These are phyloP conservation scores for Fagopyrum homotropicum DNA, from an alignment of 148 eudicot species.

Conservation along the genomic window DNA sequence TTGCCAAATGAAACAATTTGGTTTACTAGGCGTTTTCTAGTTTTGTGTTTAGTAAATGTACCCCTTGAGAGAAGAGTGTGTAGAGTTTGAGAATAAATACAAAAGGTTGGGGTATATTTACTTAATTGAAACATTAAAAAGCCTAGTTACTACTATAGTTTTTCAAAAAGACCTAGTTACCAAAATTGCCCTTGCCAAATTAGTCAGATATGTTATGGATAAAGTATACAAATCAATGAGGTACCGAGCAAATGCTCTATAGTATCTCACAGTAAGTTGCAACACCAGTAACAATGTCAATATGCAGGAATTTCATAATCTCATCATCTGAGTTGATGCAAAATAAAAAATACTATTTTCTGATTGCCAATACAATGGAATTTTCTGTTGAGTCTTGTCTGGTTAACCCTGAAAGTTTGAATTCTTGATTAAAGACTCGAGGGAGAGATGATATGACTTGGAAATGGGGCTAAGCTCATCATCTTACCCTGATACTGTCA, in stretches of 20 bases:
- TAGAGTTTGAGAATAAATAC: no score
- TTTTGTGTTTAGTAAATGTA: no score
- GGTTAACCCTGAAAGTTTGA: neutral
- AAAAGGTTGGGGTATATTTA: no score
- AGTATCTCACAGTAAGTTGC: neutral
- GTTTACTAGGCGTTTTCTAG: no score
- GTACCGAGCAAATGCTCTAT: neutral
- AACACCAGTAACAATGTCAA: neutral
- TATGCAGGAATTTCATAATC: neutral
- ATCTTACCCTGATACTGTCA: neutral
- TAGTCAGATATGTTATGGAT: neutral
- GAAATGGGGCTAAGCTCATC: neutral
- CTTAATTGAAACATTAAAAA: no score
- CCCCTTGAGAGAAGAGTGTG: no score
- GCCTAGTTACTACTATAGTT: no score
- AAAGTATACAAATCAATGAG: neutral
- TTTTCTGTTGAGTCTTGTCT: neutral
- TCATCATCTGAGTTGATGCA: neutral
- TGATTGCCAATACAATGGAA: neutral
- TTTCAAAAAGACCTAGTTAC: no score
- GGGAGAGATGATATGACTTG: neutral
- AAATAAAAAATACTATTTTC: neutral
- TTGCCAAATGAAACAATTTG: no score
- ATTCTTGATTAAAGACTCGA: neutral
- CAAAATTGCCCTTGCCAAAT: no score